Evolutionary conservation across 768 basidiomycete species (phyloP), one percentile per base, ranked within the genome.

Genomic region (Auricularia sp.): DNA sequence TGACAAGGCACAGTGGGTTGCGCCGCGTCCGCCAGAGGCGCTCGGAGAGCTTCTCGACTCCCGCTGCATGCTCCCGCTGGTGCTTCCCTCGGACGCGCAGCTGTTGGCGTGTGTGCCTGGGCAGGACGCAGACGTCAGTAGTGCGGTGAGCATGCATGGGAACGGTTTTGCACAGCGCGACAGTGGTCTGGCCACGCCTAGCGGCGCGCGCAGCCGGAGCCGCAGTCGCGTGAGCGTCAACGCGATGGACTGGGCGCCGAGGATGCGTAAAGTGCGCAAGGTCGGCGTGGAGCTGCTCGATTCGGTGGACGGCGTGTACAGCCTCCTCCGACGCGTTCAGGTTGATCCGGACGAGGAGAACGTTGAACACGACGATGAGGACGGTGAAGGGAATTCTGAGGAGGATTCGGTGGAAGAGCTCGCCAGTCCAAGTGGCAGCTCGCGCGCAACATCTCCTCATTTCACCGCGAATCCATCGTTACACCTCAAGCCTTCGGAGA

Each of bases 31-130:
- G 21, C 88, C 92, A 0, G 89, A 90, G 70, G 87, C 87, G 33
- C 82, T 94, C 1, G 94, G 94, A 36, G 97, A 99, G 73, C 77
- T 98, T 33, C 79, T 98, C 67, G 94, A 99, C 74, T 94, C 92
- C 33, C 83, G 94, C 68, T 85, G 89, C 73, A 98, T 98, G 94
- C 82, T 98, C 29, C 93, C 92, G 1, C 79, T 96, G 61, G 79
- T 85, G 24, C 85, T 97, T 61, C 95, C 95, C 6, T 85, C 87
- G 21, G 87, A 93, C 73, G 87, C 89, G 37, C 85, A 85, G 45
- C 80, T 91, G 73, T 79, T 95, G 7, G 86, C 89, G 21, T 90
- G 89, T 5, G 76, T 83, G 0, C 80, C 74, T 61, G 24, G 39
- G 2, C 62, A 62, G 21, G 56, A 39, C n/a, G 51, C 62, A 45